Evolutionary conservation across 805 yeast species (phyloP), one percentile per base, ranked within the genome.

Genomic region (Blastobotrys americana): DNA sequence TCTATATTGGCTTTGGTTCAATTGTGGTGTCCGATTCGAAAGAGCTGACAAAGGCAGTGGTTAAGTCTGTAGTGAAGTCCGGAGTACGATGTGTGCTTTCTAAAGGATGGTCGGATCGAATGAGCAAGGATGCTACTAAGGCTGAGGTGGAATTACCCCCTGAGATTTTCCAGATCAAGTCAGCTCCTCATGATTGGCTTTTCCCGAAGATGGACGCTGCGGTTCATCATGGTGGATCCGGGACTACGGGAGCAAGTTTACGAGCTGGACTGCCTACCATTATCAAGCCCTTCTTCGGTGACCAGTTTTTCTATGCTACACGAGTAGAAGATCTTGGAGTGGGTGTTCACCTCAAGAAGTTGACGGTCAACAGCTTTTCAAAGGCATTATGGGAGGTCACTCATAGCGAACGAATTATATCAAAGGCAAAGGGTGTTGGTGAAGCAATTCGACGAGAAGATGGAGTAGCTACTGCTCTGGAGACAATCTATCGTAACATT

Each of bases 161-260:
- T 0, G 79, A 78, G 53, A 74, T 90, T 2, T 84, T 67, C 58
- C 78, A 77, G 51, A 68, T 85, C 4, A 93, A 93, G 2, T 59
- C 80, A 6, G 70, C 85, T 10, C 96, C 96, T 0, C 97, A 90
- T 60, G 96, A 88, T 59, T 90, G 97, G 97, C 67, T 90, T 31
- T 90, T 90, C 64, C 83, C 90, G 0, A 78, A 77, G 49, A 69
- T 90, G 37, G 96, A 90, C 64, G 96, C 90, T 0, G 95, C 95
- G 0, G 96, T 90, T 3, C 97, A 90, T 60, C 97, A 90, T 60
- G 97, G 97, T 34, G 97, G 97, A 0, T 82, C 95, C 0, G 97
- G 97, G 1, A 86, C 97, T 0, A 90, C 97, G 0, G 97, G 97
- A 5, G 96, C 96, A 0, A 75, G 94, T 2, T 61, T 90, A 44